Evolutionary conservation across 2,329 filamentous ascomycete genomes (phyloP), one percentile per base, ranked within the genome.

Genomic region (Ophiostoma australiae): DNA sequence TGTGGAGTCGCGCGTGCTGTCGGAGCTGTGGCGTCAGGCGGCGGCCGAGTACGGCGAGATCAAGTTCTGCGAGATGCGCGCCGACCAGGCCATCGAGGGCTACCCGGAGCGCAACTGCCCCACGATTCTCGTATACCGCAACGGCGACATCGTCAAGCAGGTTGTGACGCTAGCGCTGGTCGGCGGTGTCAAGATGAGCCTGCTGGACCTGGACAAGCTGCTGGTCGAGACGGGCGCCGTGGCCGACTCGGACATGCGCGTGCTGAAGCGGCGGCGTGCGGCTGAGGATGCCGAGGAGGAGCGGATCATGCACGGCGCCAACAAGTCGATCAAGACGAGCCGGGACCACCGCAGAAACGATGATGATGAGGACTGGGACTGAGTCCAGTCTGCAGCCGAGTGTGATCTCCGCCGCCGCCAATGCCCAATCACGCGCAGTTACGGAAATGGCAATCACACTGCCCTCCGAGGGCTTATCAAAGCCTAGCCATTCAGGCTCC

Each of bases 41-140:
- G 94, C 95, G 0, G 82, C 81, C 72, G 93, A 94, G 77, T 99
- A 93, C 77, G 93, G 93, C 27, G 94, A 99, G 74, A 84, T 99
- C 79, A 99, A 99, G 81, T 99, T 99, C 81, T 98, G 94, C 79
- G 92, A 98, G 82, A 98, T 99, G 75, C 87, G 90, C 75, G 95
- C 90, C 7, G 90, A 93, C 77, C 88, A 97, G 82, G 97, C 95
- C 72, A 97, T 99, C 76, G 95, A 98, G 79, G 93, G 93, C 58
- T 99, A 99, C 80, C 95, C 95, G 1, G 95, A 98, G 77, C 86
- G 87, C 71, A 99, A 99, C 79, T 97, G 93, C 72, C 95, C 95
- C 1, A 99, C 95, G 0, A 93, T 99, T 48, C 78, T 99, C 73
- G 87, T 97, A 0, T 99, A 99, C 81, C 91, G 90, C 78, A 93